Base-by-base conservation (phyloP, 2,329 filamentous ascomycete genomes). In the Lecanosticta acicola region DNA sequence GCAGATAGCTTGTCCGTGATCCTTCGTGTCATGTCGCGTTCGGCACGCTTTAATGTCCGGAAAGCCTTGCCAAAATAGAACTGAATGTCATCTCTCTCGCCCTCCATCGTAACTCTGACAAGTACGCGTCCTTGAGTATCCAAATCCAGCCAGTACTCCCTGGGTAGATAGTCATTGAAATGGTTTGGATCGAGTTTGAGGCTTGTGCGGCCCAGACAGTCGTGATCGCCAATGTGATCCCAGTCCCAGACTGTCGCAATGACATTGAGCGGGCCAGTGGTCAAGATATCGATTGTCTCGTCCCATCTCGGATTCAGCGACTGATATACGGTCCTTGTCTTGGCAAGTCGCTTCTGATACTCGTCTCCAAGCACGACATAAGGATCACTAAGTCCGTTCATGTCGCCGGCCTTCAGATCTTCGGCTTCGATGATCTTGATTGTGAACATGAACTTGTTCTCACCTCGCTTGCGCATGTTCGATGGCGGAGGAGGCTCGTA, bases 61-160 rank as follows among this genome's bases (percentile, higher is more conserved):
- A 98, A 98, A 19, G 93, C 87, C 69, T 96, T 97, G 59, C 90
- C 93, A 67, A 97, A 97, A 63, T 96, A 91, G 67, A 98, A 98
- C 61, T 96, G 87, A 48, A 98, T 98, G 64, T 98, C 93, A 64
- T 98, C 93, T 52, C 93, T 80, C 69, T 98, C 93, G 41, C 93
- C 93, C 70, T 98, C 93, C 93, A 98, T 98, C 64, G 89, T 96
- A 42, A 98, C 89, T 52, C 91, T 80, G 42, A 98, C 79, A 46
- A 98, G 70, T 24, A 98, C 69, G 41, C 91, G 80, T 5, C 93
- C 93, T 66, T 98, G 93, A 0, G 91, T 95, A 65, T 98, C 93
- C 38, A 98, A 78, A 63, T 97, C 91, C 14, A 98, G 79, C 93
- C 93, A 98, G 66, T 95, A 97, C 66, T 98, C 93, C 53, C 90